Evolutionary conservation across 495 filamentous ascomycete genomes (phyloP), one percentile per base, ranked within the genome.

Genomic region (Penicillium lagena): DNA sequence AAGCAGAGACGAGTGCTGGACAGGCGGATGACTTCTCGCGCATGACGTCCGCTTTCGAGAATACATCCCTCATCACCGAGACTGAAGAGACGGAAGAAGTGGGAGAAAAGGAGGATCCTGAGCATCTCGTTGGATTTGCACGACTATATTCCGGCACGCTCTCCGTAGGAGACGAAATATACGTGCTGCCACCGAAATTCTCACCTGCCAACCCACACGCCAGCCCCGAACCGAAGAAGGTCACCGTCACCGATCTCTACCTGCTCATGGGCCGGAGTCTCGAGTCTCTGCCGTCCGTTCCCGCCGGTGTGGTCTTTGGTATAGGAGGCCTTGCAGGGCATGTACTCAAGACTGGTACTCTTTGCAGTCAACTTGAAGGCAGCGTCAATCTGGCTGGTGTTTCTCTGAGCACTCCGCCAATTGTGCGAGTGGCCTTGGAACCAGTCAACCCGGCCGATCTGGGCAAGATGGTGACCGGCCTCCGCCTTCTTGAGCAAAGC

Each of bases 291-390:
- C 70, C 77, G 35, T 86, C 86, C 0, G 90, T 97, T 0, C 90
- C 93, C 3, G 91, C 93, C 14, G 93, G 93, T 28, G 89, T 93
- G 8, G 87, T 99, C 8, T 96, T 97, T 58, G 93, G 91, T n/a
- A 89, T 99, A 30, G 87, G 81, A 12, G 93, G 93, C 13, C 77
- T 99, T 9, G 90, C 90, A 50, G 93, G 91, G 22, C 79, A 88
- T 47, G 83, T 99, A 13, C 70, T 99, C 36, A 99, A 99, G 62
- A 91, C 89, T 15, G 94, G 90, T 8, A 99, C 93, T 0, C 74
- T 99, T 2, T 96, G 90, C 66, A 93, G 85, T 50, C 85, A 91
- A 54, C 69, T 95, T 0, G 83, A 86, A 46, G 94, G 93, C 14
- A 76, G 85, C n/a, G 77, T 96, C 60, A 99, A 97, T 66, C 72